Evolutionary conservation across 306 rosid species (phyloP).

Genomic region (Dryas drummondii): DNA sequence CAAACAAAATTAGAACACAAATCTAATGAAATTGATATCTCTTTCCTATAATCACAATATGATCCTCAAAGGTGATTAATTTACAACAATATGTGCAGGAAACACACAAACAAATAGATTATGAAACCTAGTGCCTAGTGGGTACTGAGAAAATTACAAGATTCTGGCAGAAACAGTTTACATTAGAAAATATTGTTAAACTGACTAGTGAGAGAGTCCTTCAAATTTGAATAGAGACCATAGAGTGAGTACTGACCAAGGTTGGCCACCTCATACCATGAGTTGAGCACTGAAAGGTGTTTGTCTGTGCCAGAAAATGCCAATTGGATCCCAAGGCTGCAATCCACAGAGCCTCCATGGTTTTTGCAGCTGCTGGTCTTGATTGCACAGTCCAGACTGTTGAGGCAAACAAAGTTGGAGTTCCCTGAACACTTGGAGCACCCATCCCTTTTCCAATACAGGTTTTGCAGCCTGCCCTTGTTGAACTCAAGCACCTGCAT

Average conservation of each 20-base stretch:
- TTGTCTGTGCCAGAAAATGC: conserved; percentile 96
- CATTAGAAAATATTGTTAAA: conserved; percentile 58
- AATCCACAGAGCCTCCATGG: conserved; percentile 71
- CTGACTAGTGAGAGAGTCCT: conserved; percentile 77
- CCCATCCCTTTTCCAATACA: conserved; percentile 87
- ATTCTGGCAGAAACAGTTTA: conserved; percentile 23
- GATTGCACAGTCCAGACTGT: conserved; percentile 77
- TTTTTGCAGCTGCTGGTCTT: conserved; percentile 61
- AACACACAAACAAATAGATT: not conserved
- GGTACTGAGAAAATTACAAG: not conserved
- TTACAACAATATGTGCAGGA: not conserved
- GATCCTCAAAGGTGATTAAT: not conserved
- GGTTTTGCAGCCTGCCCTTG: conserved; percentile 85
- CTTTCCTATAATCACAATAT: conserved; percentile 6
- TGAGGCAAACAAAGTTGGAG: conserved; percentile 68
- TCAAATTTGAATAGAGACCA: conserved; percentile 75
- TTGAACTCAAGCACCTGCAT: conserved; percentile 77
- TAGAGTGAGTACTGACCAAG: conserved; percentile 90
- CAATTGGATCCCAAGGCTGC: conserved; percentile 83
- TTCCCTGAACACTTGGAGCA: conserved; percentile 62
- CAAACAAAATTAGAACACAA: not conserved
- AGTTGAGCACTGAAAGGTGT: conserved; percentile 76
- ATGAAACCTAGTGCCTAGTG: not conserved
- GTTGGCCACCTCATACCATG: conserved; percentile 94
- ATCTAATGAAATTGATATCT: not conserved